Conservation (phyloP, 106 monocot species). For the Dendrobium chrysotoxum region DNA sequence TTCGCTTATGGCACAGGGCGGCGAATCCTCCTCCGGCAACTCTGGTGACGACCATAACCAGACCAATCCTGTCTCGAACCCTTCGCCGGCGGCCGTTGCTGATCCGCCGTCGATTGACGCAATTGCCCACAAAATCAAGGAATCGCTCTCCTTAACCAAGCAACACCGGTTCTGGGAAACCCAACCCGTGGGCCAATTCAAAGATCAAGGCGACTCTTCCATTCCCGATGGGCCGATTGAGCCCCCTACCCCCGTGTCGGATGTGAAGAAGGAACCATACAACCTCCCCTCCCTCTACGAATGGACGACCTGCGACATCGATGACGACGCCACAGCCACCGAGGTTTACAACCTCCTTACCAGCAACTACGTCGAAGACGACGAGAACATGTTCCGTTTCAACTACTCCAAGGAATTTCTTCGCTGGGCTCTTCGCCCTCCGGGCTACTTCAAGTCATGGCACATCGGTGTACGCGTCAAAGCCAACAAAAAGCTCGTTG, state of each 20-base stretch:
- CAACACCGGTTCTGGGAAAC: constrained; percentile 84
- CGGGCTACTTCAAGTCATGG: constrained; percentile 58
- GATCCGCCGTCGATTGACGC: constrained; percentile 25
- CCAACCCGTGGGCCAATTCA: constrained; percentile 85
- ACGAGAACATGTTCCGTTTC: constrained; percentile 94
- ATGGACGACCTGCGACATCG: constrained; percentile 77
- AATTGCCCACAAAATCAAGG: constrained; percentile 48
- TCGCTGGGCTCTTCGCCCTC: constrained; percentile 77
- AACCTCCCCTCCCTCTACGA: constrained; percentile 66
- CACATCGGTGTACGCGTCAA: constrained; percentile 83
- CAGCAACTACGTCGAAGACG: constrained; percentile 84
- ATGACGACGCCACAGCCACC: constrained; percentile 34
- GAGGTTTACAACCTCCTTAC: constrained; percentile 76
- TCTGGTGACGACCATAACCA: neutral
- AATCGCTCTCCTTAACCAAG: constrained; percentile 39
- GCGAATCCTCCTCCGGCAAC: neutral
- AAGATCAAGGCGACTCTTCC: constrained; percentile 41
- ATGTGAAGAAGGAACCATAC: constrained; percentile 64
- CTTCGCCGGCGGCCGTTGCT: neutral
- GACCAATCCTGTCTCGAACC: neutral
- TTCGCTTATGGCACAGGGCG: neutral
- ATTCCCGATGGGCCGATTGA: constrained; percentile 72
- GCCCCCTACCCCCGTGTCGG: constrained; percentile 46
- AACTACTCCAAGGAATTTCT: constrained; percentile 83
- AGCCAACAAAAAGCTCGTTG: constrained; percentile 65